These are phyloP conservation scores for Eucalyptus leucophloia DNA, from an alignment of 345 rosid species.

Conservation along the genomic window DNA sequence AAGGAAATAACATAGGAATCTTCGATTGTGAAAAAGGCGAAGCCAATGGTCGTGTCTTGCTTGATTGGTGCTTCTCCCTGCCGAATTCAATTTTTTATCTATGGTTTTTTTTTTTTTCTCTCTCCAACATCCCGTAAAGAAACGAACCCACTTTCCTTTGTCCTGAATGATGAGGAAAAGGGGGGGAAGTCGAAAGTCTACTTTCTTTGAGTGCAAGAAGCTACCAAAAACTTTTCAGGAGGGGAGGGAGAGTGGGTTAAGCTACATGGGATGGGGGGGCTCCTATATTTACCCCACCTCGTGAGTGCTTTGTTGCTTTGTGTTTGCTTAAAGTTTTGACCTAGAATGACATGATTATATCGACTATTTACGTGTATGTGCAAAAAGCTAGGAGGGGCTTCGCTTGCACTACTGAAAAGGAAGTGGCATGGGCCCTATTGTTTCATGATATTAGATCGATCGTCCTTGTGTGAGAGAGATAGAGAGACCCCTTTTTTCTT, in stretches of 20 bases:
- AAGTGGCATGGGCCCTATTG: conserved; percentile 21
- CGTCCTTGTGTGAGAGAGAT: not conserved
- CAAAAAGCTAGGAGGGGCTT: conserved; percentile 33
- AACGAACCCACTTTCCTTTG: conserved; percentile 23
- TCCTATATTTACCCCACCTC: conserved; percentile 8
- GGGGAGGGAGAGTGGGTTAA: not conserved
- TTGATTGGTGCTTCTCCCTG: conserved; percentile 22
- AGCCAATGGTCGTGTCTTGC: conserved; percentile 19
- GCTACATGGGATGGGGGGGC: not conserved
- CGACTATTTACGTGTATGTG: not conserved
- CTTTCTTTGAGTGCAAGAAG: conserved; percentile 67
- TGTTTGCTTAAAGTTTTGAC: conserved; percentile 66
- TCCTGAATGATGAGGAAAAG: not conserved
- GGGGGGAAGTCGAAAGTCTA: conserved; percentile 15
- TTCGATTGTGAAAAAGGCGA: conserved; percentile 9
- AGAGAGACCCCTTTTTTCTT: not conserved
- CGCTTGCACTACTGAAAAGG: conserved; percentile 62
- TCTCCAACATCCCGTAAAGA: not conserved
- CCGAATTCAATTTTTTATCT: not conserved
- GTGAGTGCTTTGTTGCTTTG: conserved; percentile 25
- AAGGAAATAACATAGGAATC: not conserved
- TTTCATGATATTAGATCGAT: conserved; percentile 50
- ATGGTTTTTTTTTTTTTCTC: not conserved
- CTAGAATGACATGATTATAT: conserved; percentile 21
- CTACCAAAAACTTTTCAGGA: conserved; percentile 31